Base-by-base conservation (phyloP, 2,329 filamentous ascomycete species). In the Colletotrichum eleusines region DNA sequence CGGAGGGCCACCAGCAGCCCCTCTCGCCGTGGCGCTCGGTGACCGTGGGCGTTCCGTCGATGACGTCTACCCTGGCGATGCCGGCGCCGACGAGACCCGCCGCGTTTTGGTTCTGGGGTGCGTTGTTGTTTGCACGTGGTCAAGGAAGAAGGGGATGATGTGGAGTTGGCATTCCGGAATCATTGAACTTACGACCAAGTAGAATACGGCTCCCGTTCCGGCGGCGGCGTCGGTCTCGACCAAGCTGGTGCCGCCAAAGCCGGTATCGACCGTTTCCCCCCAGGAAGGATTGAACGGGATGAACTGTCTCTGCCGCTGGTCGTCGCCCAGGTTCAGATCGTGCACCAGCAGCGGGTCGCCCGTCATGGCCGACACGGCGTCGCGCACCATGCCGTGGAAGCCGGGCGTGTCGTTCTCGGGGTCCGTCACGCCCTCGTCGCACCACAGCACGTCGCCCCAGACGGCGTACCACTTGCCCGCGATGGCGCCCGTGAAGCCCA, bases 361-460 rank as follows among this genome's bases (percentile, higher is more conserved):
- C 0, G 79, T 82, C 65, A 78, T 68, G 1, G 74, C 74, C 1
- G 81, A 82, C 6, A 82, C 70, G 5, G 80, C 75, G 65, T 83
- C 78, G 9, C 82, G 76, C 1, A 83, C 81, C 78, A 82, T 80
- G 28, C 80, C 81, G 33, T 83, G 78, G 53, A 83, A 83, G 0
- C 80, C 79, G 0, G 76, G 72, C 2, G 74, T 71, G 33, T 81
- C 77, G 5, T 74, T 35, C 2, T 68, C 69, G 0, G 77, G 76
- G n/a, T 82, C 75, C 1, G 73, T 77, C 3, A 83, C 76, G 0
- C 79, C 80, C 1, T 74, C 63, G 0, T 75, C 76, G 51, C 79
- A 80, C 78, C 81, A 84, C 1, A 82, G 62, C 8, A 76, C 77
- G 64, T 81, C 79, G 16, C 77, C 78, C 20, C 79, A 84, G 1